Conservation (phyloP, 1,284 basidiomycete species). For the Fistulina hepatica region DNA sequence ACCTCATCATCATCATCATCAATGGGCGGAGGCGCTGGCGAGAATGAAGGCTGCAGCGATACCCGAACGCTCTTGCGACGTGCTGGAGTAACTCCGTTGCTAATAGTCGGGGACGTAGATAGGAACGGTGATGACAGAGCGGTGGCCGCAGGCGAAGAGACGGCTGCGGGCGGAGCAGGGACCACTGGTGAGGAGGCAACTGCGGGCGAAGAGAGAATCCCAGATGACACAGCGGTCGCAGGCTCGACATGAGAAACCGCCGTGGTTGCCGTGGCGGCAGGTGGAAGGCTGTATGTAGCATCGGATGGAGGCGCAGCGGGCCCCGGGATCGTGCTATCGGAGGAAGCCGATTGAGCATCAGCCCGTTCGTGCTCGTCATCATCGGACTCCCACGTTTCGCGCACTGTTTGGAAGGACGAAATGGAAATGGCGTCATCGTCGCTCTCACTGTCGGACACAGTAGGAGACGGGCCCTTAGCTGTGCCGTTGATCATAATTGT, state of each 20-base stretch:
- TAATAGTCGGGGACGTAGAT: too few relatives aligned
- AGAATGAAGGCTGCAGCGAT: slow-evolving; percentile 60
- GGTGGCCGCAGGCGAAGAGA: slow-evolving; percentile 8
- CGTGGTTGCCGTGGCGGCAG: background rate
- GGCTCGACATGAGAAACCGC: background rate
- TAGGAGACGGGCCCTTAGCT: too few relatives aligned
- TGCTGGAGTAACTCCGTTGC: slow-evolving; percentile 20
- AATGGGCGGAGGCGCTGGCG: slow-evolving; percentile 52
- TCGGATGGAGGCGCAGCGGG: too few relatives aligned
- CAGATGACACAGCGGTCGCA: slow-evolving; percentile 6
- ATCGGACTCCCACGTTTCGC: slow-evolving; percentile 33
- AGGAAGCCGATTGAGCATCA: slow-evolving; percentile 28
- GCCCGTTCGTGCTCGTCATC: slow-evolving; percentile 9
- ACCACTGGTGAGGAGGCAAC: background rate
- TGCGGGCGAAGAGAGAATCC: background rate
- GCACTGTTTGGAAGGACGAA: slow-evolving; percentile 52
- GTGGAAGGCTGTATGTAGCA: too few relatives aligned
- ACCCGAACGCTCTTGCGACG: slow-evolving; percentile 67
- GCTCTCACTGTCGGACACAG: slow-evolving; percentile 7
- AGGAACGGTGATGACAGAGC: background rate
- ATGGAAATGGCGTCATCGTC: slow-evolving; percentile 33
- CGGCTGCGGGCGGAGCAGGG: background rate
- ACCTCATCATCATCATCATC: slow-evolving; percentile 42
- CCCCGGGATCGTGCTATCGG: too few relatives aligned
- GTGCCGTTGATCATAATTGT: background rate